Evolutionary conservation across 2,329 filamentous ascomycete species (phyloP), one percentile per base, ranked within the genome.

Genomic region (Colletotrichum sansevieriae): DNA sequence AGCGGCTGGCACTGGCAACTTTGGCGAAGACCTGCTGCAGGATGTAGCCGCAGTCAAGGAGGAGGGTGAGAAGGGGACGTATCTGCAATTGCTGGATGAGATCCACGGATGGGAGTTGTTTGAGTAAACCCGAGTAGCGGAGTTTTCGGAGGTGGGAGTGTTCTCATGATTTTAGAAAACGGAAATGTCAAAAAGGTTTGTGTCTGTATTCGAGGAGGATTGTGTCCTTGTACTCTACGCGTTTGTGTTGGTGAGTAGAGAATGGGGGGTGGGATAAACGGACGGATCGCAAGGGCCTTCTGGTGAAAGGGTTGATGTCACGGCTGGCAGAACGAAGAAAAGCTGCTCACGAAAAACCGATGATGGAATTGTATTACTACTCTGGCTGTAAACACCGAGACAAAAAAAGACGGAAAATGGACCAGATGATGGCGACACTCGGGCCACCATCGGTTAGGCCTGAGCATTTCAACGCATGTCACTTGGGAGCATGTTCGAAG

Each of bases 21-120:
- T 70, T 6, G 74, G 77, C 6, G 86, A 90, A 70, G 74, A 87
- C 61, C 74, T 93, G 75, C 73, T 89, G 71, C 75, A 88, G 71
- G 81, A 91, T 77, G 74, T 84, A 72, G 76, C 85, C 37, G 49
- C 70, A 2, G 77, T 77, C 15, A 76, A 73, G 37, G 75, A 78
- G 68, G 74, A 73, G 55, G 71, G 75, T 39, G 80, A 80, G 58
- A 78, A 73, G 64, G 75, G 75, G 49, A 68, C 76, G 54, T 83
- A 83, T 72, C 66, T 71, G 5, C 73, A 77, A 25, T 71, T 84
- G 29, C 63, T 85, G n/a, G 75, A 77, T 37, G 82, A 83, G 71
- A 77, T 84, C 46, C 76, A 82, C 66, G 77, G 83, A 22, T 68
- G 61, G 59, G 68, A 72, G n/a, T 33, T 71, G 54, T 70, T 68